Percentiles rank a stretch among this genome's conserved stretches.
phyloP scores from a whole-genome alignment of 2,329 filamentous ascomycete genomes.

The Pseudogymnoascus verrucosus region DNA sequence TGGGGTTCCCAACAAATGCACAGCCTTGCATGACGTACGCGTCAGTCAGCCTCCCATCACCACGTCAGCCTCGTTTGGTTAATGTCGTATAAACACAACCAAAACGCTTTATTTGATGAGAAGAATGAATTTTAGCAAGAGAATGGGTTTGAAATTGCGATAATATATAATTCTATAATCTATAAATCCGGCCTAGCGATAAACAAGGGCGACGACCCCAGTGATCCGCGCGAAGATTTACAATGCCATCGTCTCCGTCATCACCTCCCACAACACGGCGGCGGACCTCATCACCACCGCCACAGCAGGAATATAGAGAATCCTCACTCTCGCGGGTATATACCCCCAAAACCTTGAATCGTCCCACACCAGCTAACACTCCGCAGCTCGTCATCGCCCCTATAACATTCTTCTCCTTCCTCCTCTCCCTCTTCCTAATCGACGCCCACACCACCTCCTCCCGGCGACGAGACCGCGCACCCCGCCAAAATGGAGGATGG shows the following conservation, averaged over 20 bases:
- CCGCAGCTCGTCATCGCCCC: constrained; percentile 26
- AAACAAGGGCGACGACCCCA: background rate
- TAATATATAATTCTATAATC: background rate
- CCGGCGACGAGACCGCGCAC: background rate
- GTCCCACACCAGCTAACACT: background rate
- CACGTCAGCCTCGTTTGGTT: background rate
- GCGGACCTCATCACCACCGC: background rate
- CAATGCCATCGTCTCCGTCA: background rate
- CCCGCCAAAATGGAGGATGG: background rate
- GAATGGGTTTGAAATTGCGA: background rate
- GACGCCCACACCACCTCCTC: constrained; percentile 21
- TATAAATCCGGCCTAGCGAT: background rate
- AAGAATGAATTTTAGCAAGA: background rate
- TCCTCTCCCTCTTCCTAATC: constrained; percentile 27
- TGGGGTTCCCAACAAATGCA: background rate
- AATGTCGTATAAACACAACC: background rate
- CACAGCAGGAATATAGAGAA: background rate
- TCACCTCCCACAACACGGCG: background rate
- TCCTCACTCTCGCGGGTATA: background rate
- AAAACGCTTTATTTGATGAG: background rate
- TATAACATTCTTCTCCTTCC: constrained; percentile 27
- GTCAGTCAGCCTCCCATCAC: background rate
- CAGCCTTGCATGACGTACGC: constrained; percentile 3
- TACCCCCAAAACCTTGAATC: too few species aligned
- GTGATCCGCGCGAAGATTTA: background rate